Percentiles rank a stretch among this genome's conserved stretches.
Evolutionary conservation across 345 rosid species (phyloP).

Genomic region (Salix exigua): DNA sequence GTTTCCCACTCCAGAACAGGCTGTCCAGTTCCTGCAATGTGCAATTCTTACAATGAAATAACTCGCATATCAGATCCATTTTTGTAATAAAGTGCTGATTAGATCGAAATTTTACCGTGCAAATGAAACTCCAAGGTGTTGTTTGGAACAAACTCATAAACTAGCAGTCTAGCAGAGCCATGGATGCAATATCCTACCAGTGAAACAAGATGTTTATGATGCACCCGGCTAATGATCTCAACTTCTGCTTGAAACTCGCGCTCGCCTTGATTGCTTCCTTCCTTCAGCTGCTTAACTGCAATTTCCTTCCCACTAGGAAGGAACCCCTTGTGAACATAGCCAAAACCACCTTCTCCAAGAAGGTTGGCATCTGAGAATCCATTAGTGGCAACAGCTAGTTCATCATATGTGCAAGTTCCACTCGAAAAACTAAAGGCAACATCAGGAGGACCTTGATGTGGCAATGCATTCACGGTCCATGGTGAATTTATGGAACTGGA

Average conservation of each 20-base stretch:
- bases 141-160: constrained; percentile 26
- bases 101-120: constrained; percentile 6
- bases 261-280: constrained; percentile 21
- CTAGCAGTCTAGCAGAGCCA: constrained; percentile 16
- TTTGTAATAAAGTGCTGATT: not conserved
- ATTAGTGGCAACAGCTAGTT: constrained; percentile 13
- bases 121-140: constrained; percentile 16
- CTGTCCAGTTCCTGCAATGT: constrained; percentile 10
- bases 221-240: constrained; percentile 17
- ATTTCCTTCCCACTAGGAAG: constrained; percentile 16
- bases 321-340: constrained; percentile 24
- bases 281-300: constrained; percentile 24
- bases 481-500: not conserved
- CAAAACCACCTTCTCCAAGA: constrained; percentile 27
- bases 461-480: not conserved
- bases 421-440: not conserved
- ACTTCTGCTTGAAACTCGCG: constrained; percentile 22
- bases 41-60: not conserved
- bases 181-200: constrained; percentile 21
- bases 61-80: too few species aligned
- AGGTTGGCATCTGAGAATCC: constrained; percentile 23
- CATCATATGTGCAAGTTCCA: constrained; percentile 17
- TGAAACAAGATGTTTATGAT: constrained; percentile 28
- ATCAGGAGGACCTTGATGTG: not conserved
- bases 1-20: constrained; percentile 15